Evolutionary conservation across 192 early-diverging fungal genomes (phyloP).

Genomic region (Gonapodya prolifera): DNA sequence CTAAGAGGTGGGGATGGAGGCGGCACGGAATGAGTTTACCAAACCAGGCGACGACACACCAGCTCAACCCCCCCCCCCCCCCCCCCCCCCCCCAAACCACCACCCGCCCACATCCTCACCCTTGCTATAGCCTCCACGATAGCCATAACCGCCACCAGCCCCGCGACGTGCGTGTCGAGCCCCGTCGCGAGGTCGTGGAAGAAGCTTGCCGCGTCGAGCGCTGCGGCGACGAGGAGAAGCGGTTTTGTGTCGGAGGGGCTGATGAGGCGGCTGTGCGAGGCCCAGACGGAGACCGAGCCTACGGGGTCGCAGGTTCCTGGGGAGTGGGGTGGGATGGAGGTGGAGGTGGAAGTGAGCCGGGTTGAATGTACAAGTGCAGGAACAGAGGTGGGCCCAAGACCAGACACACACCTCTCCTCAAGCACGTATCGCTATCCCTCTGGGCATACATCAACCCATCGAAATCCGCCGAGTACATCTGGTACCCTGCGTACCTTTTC

Average conservation of each 20-base stretch:
- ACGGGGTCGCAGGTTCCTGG: slow-evolving; percentile 52
- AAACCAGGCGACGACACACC: not conserved
- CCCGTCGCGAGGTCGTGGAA: slow-evolving; percentile 53
- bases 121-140: slow-evolving; percentile 55
- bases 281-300: slow-evolving; percentile 55
- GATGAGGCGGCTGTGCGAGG: slow-evolving; percentile 44
- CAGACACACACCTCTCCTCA: slow-evolving; percentile 39
- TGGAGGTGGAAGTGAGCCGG: too few species aligned
- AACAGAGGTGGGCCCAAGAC: not conserved
- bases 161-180: slow-evolving; percentile 36
- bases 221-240: slow-evolving; percentile 51
- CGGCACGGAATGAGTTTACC: too few species aligned
- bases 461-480: slow-evolving; percentile 57
- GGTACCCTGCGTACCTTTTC: slow-evolving; percentile 37
- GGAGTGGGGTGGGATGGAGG: too few species aligned
- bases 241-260: slow-evolving; percentile 39
- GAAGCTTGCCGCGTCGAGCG: slow-evolving; percentile 47
- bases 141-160: slow-evolving; percentile 48
- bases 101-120: slow-evolving; percentile 24
- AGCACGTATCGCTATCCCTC: slow-evolving; percentile 49
- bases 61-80: not conserved
- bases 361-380: too few species aligned
- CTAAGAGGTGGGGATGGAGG: slow-evolving; percentile 11
- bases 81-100: too few species aligned
- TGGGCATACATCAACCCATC: slow-evolving; percentile 57